A percentile compares a stretch with the other conserved stretches of the same genome.
phyloP scores from a whole-genome alignment of 768 basidiomycete species.

The Daedaleopsis nitida region DNA sequence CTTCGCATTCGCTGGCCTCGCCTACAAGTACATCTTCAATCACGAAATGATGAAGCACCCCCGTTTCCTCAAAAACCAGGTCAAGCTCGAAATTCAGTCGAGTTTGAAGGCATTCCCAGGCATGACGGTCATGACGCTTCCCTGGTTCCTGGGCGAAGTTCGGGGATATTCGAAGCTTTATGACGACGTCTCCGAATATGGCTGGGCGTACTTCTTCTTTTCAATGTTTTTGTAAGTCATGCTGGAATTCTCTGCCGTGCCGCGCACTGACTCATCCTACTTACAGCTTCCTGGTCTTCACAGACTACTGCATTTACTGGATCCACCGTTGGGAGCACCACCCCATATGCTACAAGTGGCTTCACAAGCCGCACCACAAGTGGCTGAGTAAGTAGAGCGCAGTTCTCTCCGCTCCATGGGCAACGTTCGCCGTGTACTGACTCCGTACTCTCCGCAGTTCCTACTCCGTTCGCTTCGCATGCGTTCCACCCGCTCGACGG shows the following conservation, averaged over 20 bases:
- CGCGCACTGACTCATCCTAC: background rate
- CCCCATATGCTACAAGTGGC: slow-evolving; percentile 81
- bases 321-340: slow-evolving; percentile 90
- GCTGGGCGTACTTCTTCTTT: slow-evolving; percentile 69
- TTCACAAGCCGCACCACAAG: slow-evolving; percentile 99
- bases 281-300: slow-evolving; percentile 76
- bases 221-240: slow-evolving; percentile 66
- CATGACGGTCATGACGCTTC: slow-evolving; percentile 84
- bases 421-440: background rate
- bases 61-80: slow-evolving; percentile 88
- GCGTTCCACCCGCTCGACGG: slow-evolving; percentile 98
- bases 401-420: background rate
- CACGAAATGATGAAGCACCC: slow-evolving; percentile 96
- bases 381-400: slow-evolving; percentile 79
- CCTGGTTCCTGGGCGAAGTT: slow-evolving; percentile 94
- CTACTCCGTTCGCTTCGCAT: slow-evolving; percentile 95
- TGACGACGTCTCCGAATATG: slow-evolving; percentile 76
- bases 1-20: slow-evolving; percentile 83
- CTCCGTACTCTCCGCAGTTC: slow-evolving; percentile 55
- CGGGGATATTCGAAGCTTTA: slow-evolving; percentile 83
- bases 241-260: background rate
- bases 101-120: slow-evolving; percentile 78
- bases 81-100: slow-evolving; percentile 72
- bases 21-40: slow-evolving; percentile 89
- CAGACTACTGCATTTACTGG: slow-evolving; percentile 96